Percentiles rank a stretch among this genome's conserved stretches.
These are phyloP conservation scores for Chalciporus piperatoides DNA, from an alignment of 1,284 basidiomycete genomes.

Conservation along the genomic window DNA sequence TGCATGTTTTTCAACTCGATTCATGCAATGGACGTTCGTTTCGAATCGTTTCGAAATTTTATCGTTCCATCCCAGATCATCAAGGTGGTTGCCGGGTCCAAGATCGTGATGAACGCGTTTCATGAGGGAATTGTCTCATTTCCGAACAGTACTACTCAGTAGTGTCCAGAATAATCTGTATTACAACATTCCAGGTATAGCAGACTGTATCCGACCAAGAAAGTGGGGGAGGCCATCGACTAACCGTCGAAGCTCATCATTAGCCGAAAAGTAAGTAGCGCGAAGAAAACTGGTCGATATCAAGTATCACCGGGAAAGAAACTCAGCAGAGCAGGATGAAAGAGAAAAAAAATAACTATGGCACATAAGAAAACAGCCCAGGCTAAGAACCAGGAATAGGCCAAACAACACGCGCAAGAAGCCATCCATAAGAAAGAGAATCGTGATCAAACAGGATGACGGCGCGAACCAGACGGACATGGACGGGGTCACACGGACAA, in stretches of 20 bases:
- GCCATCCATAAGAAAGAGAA: conserved; percentile 17
- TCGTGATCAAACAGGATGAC: conserved; percentile 10
- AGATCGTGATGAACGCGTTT: neutral
- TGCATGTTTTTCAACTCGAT: neutral
- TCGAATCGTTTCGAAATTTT: conserved; percentile 16
- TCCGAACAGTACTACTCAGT: conserved; percentile 17
- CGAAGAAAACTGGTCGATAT: conserved; percentile 14
- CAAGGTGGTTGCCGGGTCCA: conserved; percentile 1
- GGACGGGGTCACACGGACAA: conserved; percentile 16
- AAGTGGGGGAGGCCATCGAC: conserved; percentile 14
- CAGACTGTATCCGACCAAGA: conserved; percentile 33
- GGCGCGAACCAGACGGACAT: conserved; percentile 8
- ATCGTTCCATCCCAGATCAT: neutral
- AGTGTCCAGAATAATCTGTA: conserved; percentile 32
- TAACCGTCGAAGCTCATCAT: conserved; percentile 18
- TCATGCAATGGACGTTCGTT: too few species aligned
- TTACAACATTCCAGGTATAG: conserved; percentile 38
- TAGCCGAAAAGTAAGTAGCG: conserved; percentile 28
- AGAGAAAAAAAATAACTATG: conserved; percentile 21
- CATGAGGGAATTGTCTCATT: conserved; percentile 13
- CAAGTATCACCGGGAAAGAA: conserved; percentile 8
- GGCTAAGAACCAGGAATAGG: conserved; percentile 6
- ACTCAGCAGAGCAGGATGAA: neutral
- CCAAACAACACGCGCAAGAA: conserved; percentile 21
- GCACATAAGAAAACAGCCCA: conserved; percentile 17